phyloP scores from a whole-genome alignment of 176 grass and related monocot genomes.

The Miscanthus lutarioriparius region DNA sequence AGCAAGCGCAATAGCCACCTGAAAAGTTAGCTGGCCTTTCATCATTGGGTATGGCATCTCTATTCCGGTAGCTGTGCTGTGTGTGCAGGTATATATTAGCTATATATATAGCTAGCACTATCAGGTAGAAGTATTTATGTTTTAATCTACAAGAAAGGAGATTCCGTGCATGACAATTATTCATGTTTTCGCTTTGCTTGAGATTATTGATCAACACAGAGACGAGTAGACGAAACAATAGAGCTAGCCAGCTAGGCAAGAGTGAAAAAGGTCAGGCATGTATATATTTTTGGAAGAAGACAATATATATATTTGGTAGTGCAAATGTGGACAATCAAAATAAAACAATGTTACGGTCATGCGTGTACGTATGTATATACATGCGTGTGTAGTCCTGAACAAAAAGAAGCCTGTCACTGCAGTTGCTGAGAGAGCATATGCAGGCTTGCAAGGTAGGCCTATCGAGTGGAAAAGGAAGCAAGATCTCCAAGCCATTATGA shows the following conservation, averaged over 20 bases:
- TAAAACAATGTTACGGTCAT: neutral
- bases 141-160: neutral
- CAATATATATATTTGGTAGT: neutral
- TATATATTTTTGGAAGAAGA: neutral
- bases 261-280: neutral
- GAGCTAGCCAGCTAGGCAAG: neutral
- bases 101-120: neutral
- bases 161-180: constrained; percentile 10
- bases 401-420: constrained; percentile 60
- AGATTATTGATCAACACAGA: constrained; percentile 13
- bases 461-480: constrained; percentile 70
- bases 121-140: neutral
- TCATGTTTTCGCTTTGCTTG: constrained; percentile 11
- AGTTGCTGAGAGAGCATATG: constrained; percentile 58
- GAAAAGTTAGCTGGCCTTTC: constrained; percentile 39
- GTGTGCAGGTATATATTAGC: neutral
- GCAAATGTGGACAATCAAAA: neutral
- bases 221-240: neutral
- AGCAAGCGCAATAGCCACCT: constrained; percentile 16
- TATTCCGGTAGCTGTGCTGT: neutral
- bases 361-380: constrained; percentile 6
- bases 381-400: constrained; percentile 30
- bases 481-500: constrained; percentile 77
- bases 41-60: constrained; percentile 33
- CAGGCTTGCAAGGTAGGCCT: constrained; percentile 65